Percentiles rank a stretch among this genome's conserved stretches.
phyloP scores from a whole-genome alignment of 768 basidiomycete genomes.

The Dictyophora rubrovolvata region DNA sequence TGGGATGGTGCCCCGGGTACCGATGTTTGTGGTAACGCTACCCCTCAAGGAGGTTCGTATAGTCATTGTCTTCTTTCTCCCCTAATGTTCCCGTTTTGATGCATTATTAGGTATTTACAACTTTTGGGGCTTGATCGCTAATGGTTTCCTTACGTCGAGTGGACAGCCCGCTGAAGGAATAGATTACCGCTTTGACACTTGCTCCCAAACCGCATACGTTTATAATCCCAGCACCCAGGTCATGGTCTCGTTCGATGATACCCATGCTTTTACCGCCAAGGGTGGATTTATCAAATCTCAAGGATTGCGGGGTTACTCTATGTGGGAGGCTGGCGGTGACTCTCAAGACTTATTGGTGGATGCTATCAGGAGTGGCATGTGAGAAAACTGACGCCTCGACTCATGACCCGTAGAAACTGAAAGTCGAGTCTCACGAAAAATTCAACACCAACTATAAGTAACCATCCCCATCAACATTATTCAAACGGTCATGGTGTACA shows the following conservation, averaged over 20 bases:
- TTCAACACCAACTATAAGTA: no score
- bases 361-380: conserved; percentile 32
- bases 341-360: conserved; percentile 49
- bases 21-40: conserved; percentile 50
- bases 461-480: neutral
- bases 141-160: conserved; percentile 40
- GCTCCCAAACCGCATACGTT: conserved; percentile 71
- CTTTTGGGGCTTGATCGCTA: conserved; percentile 52
- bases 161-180: conserved; percentile 41
- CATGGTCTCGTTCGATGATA: conserved; percentile 59
- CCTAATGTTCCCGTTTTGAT: neutral
- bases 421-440: no score
- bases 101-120: conserved; percentile 25
- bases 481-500: neutral
- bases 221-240: conserved; percentile 45
- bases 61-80: neutral
- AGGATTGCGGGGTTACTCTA: conserved; percentile 54
- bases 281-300: conserved; percentile 45
- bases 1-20: conserved; percentile 42
- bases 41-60: conserved; percentile 39
- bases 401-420: no score
- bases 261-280: conserved; percentile 33
- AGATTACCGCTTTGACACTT: conserved; percentile 45
- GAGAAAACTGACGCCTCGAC: no score
- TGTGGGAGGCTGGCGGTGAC: conserved; percentile 68